These are phyloP conservation scores for Tetrapyrgos nigripes DNA, from an alignment of 1,284 basidiomycete species.

Conservation along the genomic window DNA sequence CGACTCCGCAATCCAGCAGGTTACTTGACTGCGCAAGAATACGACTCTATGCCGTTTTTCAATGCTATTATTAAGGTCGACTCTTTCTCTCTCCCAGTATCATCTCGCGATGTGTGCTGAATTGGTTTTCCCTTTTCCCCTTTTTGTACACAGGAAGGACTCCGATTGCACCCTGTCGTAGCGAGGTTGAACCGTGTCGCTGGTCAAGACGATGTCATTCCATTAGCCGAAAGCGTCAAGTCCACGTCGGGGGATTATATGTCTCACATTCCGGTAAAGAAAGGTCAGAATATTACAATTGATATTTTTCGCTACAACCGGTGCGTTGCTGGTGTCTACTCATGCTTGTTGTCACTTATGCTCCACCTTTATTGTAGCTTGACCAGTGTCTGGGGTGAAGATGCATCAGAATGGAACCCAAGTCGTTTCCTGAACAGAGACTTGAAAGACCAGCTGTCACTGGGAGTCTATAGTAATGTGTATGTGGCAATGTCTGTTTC, in stretches of 20 bases:
- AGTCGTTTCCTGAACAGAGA: not conserved
- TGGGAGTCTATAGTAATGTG: not conserved
- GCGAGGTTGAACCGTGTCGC: not conserved
- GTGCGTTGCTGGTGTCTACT: not conserved
- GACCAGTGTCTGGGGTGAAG: not conserved
- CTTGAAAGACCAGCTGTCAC: not conserved
- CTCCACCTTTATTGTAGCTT: not conserved
- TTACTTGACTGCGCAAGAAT: conserved; percentile 2
- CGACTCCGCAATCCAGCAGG: conserved; percentile 9
- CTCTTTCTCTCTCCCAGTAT: not conserved
- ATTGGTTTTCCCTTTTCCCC: not conserved
- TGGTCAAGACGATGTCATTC: not conserved
- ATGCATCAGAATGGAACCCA: not conserved
- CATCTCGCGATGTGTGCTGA: not conserved
- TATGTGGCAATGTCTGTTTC: no score
- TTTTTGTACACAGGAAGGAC: not conserved
- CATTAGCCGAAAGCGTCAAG: not conserved
- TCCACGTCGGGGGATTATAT: not conserved
- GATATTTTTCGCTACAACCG: conserved; percentile 2
- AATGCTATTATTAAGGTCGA: conserved; percentile 20
- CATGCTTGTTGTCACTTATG: not conserved
- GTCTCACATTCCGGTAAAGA: not conserved
- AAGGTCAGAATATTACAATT: not conserved
- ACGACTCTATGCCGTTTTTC: conserved; percentile 22
- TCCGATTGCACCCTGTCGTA: not conserved